Evolutionary conservation across 1,139 yeast species (phyloP).

Genomic region (Hyphopichia pseudoburtonii): DNA sequence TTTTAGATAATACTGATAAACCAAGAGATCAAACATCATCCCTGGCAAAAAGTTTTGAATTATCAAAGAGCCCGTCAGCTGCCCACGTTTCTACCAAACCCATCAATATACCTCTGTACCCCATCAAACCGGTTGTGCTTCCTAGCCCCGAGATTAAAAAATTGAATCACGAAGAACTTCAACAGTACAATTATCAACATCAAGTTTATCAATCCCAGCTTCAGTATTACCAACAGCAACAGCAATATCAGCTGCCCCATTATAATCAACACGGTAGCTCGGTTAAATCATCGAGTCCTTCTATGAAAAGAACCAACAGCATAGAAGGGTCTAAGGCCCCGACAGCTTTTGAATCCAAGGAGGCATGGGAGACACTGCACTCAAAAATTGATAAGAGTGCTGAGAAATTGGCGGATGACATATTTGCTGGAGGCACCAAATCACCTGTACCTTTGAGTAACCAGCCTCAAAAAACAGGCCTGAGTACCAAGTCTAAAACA

Average conservation of each 20-base stretch:
- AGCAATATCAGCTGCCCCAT: slow-evolving; percentile 13
- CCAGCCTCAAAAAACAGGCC: slow-evolving; percentile 8
- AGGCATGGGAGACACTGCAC: slow-evolving; percentile 35
- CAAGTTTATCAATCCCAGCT: slow-evolving; percentile 16
- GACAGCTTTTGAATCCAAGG: slow-evolving; percentile 27
- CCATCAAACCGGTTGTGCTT: slow-evolving; percentile 19
- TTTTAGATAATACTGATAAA: slow-evolving; percentile 17
- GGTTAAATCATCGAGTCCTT: background rate
- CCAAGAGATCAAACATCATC: background rate
- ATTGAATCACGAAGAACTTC: slow-evolving; percentile 22
- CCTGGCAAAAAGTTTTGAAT: background rate
- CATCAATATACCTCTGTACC: slow-evolving; percentile 8
- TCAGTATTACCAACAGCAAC: slow-evolving; percentile 16
- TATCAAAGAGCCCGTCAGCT: slow-evolving; percentile 1
- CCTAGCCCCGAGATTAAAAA: slow-evolving; percentile 15
- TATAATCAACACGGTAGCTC: slow-evolving; percentile 1
- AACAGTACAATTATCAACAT: slow-evolving; percentile 23
- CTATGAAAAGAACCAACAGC: slow-evolving; percentile 1
- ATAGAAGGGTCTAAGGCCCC: background rate
- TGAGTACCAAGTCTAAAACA: slow-evolving; percentile 10
- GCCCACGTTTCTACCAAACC: background rate
- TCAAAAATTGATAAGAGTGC: slow-evolving; percentile 26
- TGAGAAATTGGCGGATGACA: slow-evolving; percentile 42
- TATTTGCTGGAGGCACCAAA: slow-evolving; percentile 22
- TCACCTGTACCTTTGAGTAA: slow-evolving; percentile 4